A percentile compares a stretch with the other conserved stretches of the same genome.
These are phyloP conservation scores for Sclerotinia glacialis DNA, from an alignment of 2,329 filamentous ascomycete genomes.

Conservation along the genomic window DNA sequence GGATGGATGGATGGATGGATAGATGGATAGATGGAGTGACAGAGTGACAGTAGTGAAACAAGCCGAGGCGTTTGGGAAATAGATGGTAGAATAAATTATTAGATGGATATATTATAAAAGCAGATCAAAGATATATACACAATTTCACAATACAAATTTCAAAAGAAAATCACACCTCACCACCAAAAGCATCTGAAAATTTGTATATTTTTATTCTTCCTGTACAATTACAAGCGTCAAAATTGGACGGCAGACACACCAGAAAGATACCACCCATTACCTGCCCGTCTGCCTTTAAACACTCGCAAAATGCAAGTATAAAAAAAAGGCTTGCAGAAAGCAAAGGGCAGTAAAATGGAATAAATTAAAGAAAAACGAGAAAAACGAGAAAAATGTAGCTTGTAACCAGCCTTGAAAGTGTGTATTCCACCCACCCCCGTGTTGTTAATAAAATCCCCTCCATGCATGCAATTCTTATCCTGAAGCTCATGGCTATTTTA, in stretches of 20 bases:
- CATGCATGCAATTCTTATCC: conserved; percentile 18
- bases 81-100: conserved; percentile 2
- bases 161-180: background rate
- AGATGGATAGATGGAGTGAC: background rate
- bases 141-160: background rate
- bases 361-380: conserved; percentile 12
- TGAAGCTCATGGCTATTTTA: conserved; percentile 18
- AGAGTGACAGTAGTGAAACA: background rate
- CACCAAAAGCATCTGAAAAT: background rate
- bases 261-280: conserved; percentile 1
- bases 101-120: background rate
- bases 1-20: no score
- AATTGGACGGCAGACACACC: background rate
- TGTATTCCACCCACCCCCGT: background rate
- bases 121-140: background rate
- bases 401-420: conserved; percentile 12
- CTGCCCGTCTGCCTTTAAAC: background rate
- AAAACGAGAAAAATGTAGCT: conserved; percentile 7
- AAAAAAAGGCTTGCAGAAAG: conserved; percentile 17
- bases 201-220: conserved; percentile 7
- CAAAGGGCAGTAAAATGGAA: background rate
- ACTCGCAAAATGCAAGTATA: conserved; percentile 12
- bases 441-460: conserved; percentile 10
- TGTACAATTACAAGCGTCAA: conserved; percentile 2
- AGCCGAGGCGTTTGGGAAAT: conserved; percentile 3